Conservation (phyloP, 2,329 filamentous ascomycete genomes). For the Hypoxylon sp. region DNA sequence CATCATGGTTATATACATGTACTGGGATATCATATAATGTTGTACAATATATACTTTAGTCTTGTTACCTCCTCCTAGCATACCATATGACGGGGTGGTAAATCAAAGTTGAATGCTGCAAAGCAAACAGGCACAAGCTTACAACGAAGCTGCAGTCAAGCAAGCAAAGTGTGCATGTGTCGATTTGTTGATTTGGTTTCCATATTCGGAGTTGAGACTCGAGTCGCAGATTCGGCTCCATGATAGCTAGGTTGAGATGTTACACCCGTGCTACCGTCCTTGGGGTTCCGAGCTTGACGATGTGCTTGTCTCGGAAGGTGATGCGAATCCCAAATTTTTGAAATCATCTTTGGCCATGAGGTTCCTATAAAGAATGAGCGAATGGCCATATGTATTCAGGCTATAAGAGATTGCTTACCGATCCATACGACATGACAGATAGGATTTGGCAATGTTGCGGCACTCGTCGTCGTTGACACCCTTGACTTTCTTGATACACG, state of each 20-base stretch:
- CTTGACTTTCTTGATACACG: conserved; percentile 83
- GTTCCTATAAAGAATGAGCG: conserved; percentile 65
- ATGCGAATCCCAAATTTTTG: conserved; percentile 84
- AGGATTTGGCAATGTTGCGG: conserved; percentile 84
- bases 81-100: too few species aligned
- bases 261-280: conserved; percentile 46
- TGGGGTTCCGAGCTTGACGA: conserved; percentile 36
- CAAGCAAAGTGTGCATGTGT: too few species aligned
- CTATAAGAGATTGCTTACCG: conserved; percentile 69
- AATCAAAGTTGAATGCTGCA: too few species aligned
- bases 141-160: too few species aligned
- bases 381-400: neutral
- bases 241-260: neutral
- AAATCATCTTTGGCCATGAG: conserved; percentile 97
- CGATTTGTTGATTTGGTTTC: too few species aligned
- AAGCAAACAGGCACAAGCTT: too few species aligned
- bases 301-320: conserved; percentile 43
- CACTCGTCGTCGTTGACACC: conserved; percentile 90
- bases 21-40: neutral
- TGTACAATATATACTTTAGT: conserved; percentile 15
- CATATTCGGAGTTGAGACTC: too few species aligned
- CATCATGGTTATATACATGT: too few species aligned
- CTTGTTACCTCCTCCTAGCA: too few species aligned
- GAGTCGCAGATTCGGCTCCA: neutral
- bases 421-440: conserved; percentile 93